Percentiles rank a stretch among this genome's conserved stretches.
These are phyloP conservation scores for Sclerotiophoma versabilis DNA, from an alignment of 2,329 filamentous ascomycete genomes.

Conservation along the genomic window DNA sequence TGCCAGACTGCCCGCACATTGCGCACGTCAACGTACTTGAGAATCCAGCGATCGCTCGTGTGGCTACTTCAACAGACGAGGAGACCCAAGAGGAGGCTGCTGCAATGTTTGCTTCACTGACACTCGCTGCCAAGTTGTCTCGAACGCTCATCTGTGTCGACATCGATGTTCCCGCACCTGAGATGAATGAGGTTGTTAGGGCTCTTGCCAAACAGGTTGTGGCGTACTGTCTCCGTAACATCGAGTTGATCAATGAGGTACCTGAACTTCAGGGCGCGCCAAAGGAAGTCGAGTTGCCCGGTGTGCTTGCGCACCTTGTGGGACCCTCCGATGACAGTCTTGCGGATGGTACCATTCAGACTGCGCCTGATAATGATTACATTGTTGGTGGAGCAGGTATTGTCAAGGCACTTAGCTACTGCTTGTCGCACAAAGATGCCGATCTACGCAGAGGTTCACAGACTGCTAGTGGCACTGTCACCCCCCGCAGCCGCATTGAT, in stretches of 20 bases:
- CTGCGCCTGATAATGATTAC: slow-evolving; percentile 89
- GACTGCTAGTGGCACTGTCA: slow-evolving; percentile 61
- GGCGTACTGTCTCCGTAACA: slow-evolving; percentile 89
- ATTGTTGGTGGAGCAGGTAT: slow-evolving; percentile 95
- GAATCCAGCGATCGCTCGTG: slow-evolving; percentile 73
- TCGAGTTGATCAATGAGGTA: slow-evolving; percentile 77
- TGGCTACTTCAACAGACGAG: slow-evolving; percentile 79
- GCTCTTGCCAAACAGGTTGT: slow-evolving; percentile 94
- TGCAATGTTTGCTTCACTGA: slow-evolving; percentile 88
- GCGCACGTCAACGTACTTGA: slow-evolving; percentile 88
- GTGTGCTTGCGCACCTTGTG: slow-evolving; percentile 86
- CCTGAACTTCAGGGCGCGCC: slow-evolving; percentile 61
- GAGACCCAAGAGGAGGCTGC: slow-evolving; percentile 90
- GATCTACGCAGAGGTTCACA: slow-evolving; percentile 52
- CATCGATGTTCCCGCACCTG: slow-evolving; percentile 82
- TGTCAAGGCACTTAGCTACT: slow-evolving; percentile 91
- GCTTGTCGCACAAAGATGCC: slow-evolving; percentile 80
- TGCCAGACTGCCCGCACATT: slow-evolving; percentile 81
- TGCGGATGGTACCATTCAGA: slow-evolving; percentile 66
- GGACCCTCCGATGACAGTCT: slow-evolving; percentile 68
- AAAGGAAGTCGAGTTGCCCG: slow-evolving; percentile 71
- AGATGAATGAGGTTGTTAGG: slow-evolving; percentile 89
- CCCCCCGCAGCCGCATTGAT: slow-evolving; percentile 54
- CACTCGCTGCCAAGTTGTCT: slow-evolving; percentile 86
- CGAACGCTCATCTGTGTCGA: slow-evolving; percentile 86